Conservation (phyloP, 2,329 filamentous ascomycete genomes). For the Neofusicoccum umdonicola region DNA sequence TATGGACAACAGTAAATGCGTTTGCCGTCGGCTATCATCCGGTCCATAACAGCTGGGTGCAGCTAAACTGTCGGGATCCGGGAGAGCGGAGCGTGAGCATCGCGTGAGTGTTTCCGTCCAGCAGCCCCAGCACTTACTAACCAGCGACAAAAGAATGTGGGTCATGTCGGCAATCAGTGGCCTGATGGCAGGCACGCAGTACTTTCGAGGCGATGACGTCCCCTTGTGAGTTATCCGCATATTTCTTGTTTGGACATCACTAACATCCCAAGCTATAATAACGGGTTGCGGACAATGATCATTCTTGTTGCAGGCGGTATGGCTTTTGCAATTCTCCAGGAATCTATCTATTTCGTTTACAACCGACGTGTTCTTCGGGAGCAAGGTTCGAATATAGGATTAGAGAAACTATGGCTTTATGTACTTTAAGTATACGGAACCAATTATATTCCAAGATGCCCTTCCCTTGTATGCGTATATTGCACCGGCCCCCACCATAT, state of each 20-base stretch:
- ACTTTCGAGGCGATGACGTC: conserved; percentile 45
- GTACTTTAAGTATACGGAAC: not conserved
- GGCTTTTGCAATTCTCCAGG: conserved; percentile 40
- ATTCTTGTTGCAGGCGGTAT: conserved; percentile 45
- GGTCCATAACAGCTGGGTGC: conserved; percentile 53
- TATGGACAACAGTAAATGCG: conserved; percentile 53
- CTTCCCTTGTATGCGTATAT: no score
- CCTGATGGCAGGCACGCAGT: conserved; percentile 53
- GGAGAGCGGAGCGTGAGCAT: conserved; percentile 51
- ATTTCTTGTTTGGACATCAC: not conserved
- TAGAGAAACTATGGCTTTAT: not conserved
- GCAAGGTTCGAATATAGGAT: not conserved
- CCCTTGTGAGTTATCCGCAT: conserved; percentile 33
- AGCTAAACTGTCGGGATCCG: conserved; percentile 50
- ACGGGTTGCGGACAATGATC: conserved; percentile 47
- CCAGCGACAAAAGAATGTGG: conserved; percentile 33
- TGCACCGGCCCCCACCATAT: no score
- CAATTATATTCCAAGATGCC: no score
- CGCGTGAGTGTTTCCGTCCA: conserved; percentile 28
- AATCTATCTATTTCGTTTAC: conserved; percentile 39
- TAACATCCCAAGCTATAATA: conserved; percentile 36
- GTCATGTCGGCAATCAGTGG: conserved; percentile 54
- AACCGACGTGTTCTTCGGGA: conserved; percentile 33
- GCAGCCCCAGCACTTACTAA: not conserved
- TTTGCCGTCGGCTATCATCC: conserved; percentile 56